phyloP scores from a whole-genome alignment of 192 early-diverging fungal species.

The Chytriomyces confervae region DNA sequence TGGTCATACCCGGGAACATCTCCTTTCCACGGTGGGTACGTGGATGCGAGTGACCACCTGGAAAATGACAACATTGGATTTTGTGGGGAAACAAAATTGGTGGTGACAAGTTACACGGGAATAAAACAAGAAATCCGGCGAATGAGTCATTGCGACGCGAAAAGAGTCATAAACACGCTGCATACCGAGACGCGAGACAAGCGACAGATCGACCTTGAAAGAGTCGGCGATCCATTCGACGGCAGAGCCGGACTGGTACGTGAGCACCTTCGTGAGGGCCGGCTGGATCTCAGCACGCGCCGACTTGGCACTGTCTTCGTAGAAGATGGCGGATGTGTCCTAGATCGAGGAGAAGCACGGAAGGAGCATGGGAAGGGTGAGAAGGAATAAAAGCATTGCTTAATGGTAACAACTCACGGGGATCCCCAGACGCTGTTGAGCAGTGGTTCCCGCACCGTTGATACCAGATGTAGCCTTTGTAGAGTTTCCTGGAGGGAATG shows the following conservation, averaged over 20 bases:
- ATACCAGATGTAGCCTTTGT: slow-evolving; percentile 98
- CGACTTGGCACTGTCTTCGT: slow-evolving; percentile 84
- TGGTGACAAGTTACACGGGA: too few species aligned
- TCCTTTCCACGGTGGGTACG: slow-evolving; percentile 89
- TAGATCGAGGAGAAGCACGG: slow-evolving; percentile 19
- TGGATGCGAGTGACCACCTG: slow-evolving; percentile 87
- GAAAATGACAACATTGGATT: not conserved
- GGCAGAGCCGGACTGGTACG: slow-evolving; percentile 82
- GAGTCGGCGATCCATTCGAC: slow-evolving; percentile 93
- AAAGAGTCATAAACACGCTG: not conserved
- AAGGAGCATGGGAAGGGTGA: not conserved
- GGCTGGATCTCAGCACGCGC: slow-evolving; percentile 82
- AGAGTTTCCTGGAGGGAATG: slow-evolving; percentile 77
- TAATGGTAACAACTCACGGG: slow-evolving; percentile 43
- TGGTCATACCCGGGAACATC: slow-evolving; percentile 84
- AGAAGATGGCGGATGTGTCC: slow-evolving; percentile 86
- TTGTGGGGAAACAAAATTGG: too few species aligned
- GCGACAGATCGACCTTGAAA: slow-evolving; percentile 86
- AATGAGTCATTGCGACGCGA: too few species aligned
- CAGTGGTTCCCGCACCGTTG: slow-evolving; percentile 89
- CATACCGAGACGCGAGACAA: slow-evolving; percentile 76
- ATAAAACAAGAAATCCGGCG: too few species aligned
- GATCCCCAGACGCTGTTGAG: slow-evolving; percentile 72
- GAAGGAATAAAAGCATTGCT: not conserved
- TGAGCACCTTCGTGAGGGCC: slow-evolving; percentile 83